phyloP scores from a whole-genome alignment of 176 grass and related monocot species.

The Juncus inflexus region DNA sequence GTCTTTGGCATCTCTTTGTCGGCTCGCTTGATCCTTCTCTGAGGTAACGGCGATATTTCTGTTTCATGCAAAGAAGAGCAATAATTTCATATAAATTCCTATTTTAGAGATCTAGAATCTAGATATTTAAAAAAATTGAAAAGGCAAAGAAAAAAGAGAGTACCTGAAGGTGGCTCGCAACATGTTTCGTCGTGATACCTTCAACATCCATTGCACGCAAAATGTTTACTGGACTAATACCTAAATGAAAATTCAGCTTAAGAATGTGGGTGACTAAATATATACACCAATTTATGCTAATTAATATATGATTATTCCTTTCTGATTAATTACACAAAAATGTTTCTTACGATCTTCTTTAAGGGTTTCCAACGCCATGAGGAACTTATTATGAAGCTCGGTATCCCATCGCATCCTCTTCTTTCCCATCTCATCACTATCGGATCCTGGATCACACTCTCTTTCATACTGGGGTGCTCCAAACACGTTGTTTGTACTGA shows the following conservation, averaged over 20 bases:
- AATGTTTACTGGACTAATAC: neutral
- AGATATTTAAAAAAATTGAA: too few species aligned
- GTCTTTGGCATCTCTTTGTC: too few species aligned
- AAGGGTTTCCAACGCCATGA: neutral
- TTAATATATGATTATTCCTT: too few species aligned
- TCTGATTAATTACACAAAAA: neutral
- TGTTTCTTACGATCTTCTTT: conserved; percentile 2
- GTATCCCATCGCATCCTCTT: conserved; percentile 13
- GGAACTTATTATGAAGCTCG: conserved; percentile 4
- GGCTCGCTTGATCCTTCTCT: too few species aligned
- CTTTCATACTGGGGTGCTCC: neutral
- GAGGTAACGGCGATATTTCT: too few species aligned
- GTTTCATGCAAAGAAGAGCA: too few species aligned
- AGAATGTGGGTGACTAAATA: too few species aligned
- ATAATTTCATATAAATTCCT: too few species aligned
- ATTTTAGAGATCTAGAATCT: too few species aligned
- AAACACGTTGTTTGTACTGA: too few species aligned
- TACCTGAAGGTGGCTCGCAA: conserved; percentile 22
- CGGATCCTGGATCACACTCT: neutral
- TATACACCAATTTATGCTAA: too few species aligned
- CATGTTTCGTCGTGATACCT: conserved; percentile 3
- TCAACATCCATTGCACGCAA: neutral
- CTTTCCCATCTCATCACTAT: neutral
- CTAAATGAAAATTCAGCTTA: conserved; percentile 2
- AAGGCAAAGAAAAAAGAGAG: neutral